Percentiles rank a stretch among this genome's conserved stretches.
Conservation (phyloP, 257 asterid genomes). For the Primulina eburnea region DNA sequence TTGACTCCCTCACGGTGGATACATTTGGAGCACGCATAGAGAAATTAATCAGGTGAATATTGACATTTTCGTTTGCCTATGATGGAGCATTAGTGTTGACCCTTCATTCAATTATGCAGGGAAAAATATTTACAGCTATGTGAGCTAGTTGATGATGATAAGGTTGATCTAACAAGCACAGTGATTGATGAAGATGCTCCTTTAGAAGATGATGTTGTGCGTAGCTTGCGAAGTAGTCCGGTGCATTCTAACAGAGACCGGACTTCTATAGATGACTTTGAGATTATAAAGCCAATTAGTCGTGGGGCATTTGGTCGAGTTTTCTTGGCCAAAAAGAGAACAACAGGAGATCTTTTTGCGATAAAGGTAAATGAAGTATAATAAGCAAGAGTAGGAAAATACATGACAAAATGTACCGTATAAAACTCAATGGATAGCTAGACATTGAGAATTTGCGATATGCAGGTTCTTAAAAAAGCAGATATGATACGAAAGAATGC, state of each 20-base stretch:
- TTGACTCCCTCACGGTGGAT: conserved; percentile 90
- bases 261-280: conserved; percentile 96
- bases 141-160: conserved; percentile 91
- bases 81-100: conserved; percentile 19
- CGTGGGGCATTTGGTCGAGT: conserved; percentile 99
- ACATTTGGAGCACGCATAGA: conserved; percentile 99
- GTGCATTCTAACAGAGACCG: conserved; percentile 86
- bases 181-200: conserved; percentile 98
- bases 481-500: conserved; percentile 99
- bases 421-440: conserved; percentile 13
- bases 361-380: conserved; percentile 63
- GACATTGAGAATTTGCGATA: conserved; percentile 23
- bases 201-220: conserved; percentile 92
- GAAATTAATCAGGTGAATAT: conserved; percentile 74
- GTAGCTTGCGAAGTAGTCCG: conserved; percentile 96
- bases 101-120: conserved; percentile 41
- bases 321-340: conserved; percentile 91
- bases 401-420: not conserved
- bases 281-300: conserved; percentile 96
- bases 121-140: conserved; percentile 95
- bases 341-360: conserved; percentile 94
- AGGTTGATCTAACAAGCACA: conserved; percentile 83
- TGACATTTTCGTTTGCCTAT: conserved; percentile 15
- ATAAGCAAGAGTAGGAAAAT: conserved; percentile 2
- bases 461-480: conserved; percentile 93